Percentiles rank a stretch among this genome's conserved stretches.
phyloP scores from a whole-genome alignment of 768 basidiomycete genomes.

The Lactarius hatsudake region DNA sequence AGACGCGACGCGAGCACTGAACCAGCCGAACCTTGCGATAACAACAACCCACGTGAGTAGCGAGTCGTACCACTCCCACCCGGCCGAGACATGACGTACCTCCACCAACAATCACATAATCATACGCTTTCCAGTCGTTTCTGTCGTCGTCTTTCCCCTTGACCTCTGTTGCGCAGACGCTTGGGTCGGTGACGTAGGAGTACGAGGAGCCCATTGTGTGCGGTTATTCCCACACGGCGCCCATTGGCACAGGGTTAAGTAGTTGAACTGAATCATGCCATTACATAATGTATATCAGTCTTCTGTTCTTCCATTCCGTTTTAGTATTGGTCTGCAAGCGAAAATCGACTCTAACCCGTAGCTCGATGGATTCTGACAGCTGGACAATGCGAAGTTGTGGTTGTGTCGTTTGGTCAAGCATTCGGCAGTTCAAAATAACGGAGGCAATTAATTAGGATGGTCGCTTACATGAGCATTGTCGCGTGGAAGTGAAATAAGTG shows the following conservation, averaged over 20 bases:
- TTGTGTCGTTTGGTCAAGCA: too few relatives aligned
- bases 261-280: neutral
- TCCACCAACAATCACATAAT: constrained; percentile 41
- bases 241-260: neutral
- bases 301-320: too few relatives aligned
- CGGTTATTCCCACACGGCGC: neutral
- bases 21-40: constrained; percentile 52
- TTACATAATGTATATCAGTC: neutral
- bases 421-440: too few relatives aligned
- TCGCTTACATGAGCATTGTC: too few relatives aligned
- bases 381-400: too few relatives aligned
- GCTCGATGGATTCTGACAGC: too few relatives aligned
- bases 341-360: too few relatives aligned
- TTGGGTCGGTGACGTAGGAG: constrained; percentile 24
- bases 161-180: constrained; percentile 16
- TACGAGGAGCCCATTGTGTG: constrained; percentile 22
- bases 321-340: too few relatives aligned
- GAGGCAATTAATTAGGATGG: too few relatives aligned
- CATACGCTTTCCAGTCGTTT: constrained; percentile 32
- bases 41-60: constrained; percentile 3
- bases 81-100: constrained; percentile 30
- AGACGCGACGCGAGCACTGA: constrained; percentile 59
- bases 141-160: constrained; percentile 4
- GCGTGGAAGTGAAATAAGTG: too few relatives aligned
- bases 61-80: neutral